Base-by-base conservation (phyloP, 495 filamentous ascomycete genomes). In the Bacidia gigantensis region DNA sequence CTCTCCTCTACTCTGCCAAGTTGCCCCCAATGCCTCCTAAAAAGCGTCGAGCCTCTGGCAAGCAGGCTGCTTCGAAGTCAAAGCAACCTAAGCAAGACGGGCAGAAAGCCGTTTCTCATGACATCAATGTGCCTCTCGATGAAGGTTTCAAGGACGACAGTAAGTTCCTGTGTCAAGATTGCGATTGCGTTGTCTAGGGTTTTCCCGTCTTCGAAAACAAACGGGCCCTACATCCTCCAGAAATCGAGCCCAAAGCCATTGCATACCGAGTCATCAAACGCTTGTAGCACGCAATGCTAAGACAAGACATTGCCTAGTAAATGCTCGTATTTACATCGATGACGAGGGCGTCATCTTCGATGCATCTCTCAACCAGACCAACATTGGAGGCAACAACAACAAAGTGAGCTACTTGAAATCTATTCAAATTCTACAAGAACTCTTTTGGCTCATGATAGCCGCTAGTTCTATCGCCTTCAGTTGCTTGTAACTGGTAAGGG, bases 371-470 rank as follows among this genome's bases (percentile, higher is more conserved):
- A 75, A 74, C 47, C 71, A 74, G 46, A 74, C 72, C 3, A 64
- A 65, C 26, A 58, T 82, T 1, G 62, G 69, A 5, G 61, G 65
- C 14, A 84, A 84, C 52, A 79, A 79, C 53, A 87, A 86, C 64
- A 88, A 88, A 48, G 87, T 88, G 61, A 87, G 85, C 56, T 72
- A 76, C 23, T 59, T 86, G 21, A n/a, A n/a, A n/a, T n/a, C 80
- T 84, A 62, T 46, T 69, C n/a, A 14, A 17, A 3, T 20, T 35
- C n/a, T 20, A 1, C 12, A 1, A n/a, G n/a, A n/a, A n/a, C n/a
- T 11, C 3, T 18, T 47, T 40, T 56, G 24, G 39, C 3, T 45
- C 9, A 29, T 38, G 20, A 0, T n/a, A 39, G 2, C 47, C 3
- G 3, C 2, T 17, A 58, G 56, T 60, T 60, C 50, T 60, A 60